Evolutionary conservation across 805 yeast species (phyloP), one percentile per base, ranked within the genome.

Genomic region (Zygotorulaspora florentina): DNA sequence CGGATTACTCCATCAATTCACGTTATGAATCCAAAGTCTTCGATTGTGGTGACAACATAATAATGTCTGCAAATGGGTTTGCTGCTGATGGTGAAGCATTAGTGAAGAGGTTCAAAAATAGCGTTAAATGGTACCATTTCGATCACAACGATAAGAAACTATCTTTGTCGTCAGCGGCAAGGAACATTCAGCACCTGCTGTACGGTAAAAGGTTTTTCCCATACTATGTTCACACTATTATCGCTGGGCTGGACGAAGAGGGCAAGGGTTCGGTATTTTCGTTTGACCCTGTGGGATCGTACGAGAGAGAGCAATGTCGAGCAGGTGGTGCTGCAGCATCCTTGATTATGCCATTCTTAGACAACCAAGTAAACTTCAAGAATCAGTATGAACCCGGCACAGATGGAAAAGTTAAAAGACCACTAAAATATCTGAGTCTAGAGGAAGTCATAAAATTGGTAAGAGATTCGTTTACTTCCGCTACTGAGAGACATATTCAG

Each of bases 251-350:
- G 53, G 97, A 89, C 62, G 76, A 73, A 50, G 72, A 74, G 20
- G 99, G 99, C 10, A 83, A 83, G 58, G 99, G 99, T 33, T 88
- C 96, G 2, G 87, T 93, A 30, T 93, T 87, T 67, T 90, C 98
- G 11, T 93, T 87, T 66, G 99, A 93, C 65, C 98, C 98, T 1
- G 96, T 93, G 47, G 99, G 99, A 2, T 88, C 96, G 1, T 93
- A 93, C 65, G 98, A 93, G 70, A 81, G 96, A 59, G 97, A 90
- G 66, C 96, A 90, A 64, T 88, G 96, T 69, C 80, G 97, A 62
- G 98, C 98, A 2, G 97, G 96, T 53, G 99, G 99, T 35, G 93
- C 97, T 11, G 98, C 98, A 25, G 93, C 97, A 1, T 80, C 89
- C 52, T 77, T 93, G 69, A 89, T 93, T 55, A 89, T 90, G 95